These are phyloP conservation scores for Rhododendron griersonianum DNA, from an alignment of 148 eudicot genomes.

Conservation along the genomic window DNA sequence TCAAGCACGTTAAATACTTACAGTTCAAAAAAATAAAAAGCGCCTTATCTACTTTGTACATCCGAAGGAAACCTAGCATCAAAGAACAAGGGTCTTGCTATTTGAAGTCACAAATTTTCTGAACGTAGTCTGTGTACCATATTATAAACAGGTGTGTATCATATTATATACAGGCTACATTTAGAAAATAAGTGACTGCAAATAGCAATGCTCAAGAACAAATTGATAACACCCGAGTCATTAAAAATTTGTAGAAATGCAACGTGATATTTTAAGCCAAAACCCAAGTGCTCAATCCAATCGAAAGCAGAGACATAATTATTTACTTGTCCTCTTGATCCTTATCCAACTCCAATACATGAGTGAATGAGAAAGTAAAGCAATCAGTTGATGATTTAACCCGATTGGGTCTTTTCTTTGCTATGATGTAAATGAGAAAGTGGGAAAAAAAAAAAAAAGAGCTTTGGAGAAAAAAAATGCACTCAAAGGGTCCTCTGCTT, in stretches of 20 bases:
- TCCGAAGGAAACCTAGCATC: background rate
- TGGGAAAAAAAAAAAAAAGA: background rate
- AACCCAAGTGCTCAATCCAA: background rate
- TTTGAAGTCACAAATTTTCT: too few species aligned
- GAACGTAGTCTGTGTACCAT: too few species aligned
- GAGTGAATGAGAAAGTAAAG: background rate
- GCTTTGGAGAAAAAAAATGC: background rate
- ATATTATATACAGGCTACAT: too few species aligned
- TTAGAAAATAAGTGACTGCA: too few species aligned
- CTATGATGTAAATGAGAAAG: background rate
- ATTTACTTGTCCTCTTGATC: background rate
- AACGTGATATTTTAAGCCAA: background rate
- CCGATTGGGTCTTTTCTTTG: background rate
- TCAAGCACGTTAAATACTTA: background rate
- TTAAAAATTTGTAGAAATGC: background rate
- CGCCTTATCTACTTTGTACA: background rate
- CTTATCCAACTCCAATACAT: background rate
- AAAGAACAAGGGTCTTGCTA: too few species aligned
- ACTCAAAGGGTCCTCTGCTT: background rate
- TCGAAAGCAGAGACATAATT: background rate
- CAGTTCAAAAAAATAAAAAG: too few species aligned
- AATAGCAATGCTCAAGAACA: too few species aligned
- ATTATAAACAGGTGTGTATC: too few species aligned
- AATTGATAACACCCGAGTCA: background rate
- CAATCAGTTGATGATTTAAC: background rate